Conservation (phyloP, 805 yeast species). For the Sugiyamaella lignohabitans region DNA sequence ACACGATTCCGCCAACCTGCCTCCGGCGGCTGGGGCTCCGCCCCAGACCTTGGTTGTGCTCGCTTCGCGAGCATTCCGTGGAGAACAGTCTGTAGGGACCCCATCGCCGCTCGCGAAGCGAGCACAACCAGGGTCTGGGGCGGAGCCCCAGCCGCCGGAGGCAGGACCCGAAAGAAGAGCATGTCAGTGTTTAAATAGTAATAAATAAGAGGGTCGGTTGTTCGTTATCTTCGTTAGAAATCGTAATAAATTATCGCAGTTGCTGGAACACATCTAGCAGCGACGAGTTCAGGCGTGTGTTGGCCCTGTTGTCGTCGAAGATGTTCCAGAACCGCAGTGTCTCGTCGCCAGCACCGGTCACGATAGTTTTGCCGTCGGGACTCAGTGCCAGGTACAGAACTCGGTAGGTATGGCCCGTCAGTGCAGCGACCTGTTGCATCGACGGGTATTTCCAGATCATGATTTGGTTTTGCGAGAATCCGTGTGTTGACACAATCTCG, state of each 20-base stretch:
- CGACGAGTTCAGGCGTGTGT: conserved; percentile 4
- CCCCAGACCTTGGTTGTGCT: too few relatives aligned
- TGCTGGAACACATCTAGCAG: conserved; percentile 21
- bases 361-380: conserved; percentile 95
- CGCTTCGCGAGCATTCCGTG: too few relatives aligned
- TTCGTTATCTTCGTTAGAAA: background rate
- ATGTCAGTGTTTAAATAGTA: too few relatives aligned
- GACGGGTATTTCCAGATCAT: conserved; percentile 91
- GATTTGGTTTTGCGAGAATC: conserved; percentile 83
- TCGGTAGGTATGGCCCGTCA: conserved; percentile 91
- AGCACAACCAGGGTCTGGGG: too few relatives aligned
- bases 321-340: conserved; percentile 94
- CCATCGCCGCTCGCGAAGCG: too few relatives aligned
- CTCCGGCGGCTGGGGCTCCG: too few relatives aligned
- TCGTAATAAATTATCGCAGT: conserved; percentile 15
- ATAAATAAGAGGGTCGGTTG: too few relatives aligned
- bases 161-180: too few relatives aligned
- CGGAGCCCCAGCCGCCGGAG: too few relatives aligned
- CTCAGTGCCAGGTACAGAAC: conserved; percentile 84
- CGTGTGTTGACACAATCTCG: conserved; percentile 92
- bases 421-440: conserved; percentile 86
- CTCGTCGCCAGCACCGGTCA: conserved; percentile 98
- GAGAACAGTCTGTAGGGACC: too few relatives aligned
- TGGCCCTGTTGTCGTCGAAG: conserved; percentile 51
- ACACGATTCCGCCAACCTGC: too few relatives aligned